Base-by-base conservation (phyloP, 306 rosid genomes). In the Cicer bijugum region DNA sequence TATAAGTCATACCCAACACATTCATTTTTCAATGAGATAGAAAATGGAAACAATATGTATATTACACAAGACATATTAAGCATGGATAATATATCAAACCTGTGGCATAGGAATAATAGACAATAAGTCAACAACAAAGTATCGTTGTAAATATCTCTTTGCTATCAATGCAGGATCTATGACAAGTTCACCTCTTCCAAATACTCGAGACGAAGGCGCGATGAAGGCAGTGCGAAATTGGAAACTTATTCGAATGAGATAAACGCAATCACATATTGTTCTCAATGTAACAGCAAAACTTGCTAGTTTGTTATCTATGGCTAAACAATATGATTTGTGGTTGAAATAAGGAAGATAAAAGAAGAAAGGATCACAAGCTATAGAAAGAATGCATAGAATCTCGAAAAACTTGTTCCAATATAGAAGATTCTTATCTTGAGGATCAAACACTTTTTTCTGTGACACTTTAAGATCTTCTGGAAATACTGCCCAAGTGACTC, bases 111-210 rank as follows among this genome's bases (percentile, higher is more conserved):
- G 98, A 9, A 94, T 76, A 66, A 94, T 82, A 62, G 97, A 83
- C 75, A 77, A 45, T 55, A 94, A 84, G 80, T 94, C 98, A 12
- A 92, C 62, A 6, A 89, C 3, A 84, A 91, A 94, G 76, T 88
- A 87, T 12, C 87, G 92, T 44, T 9, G 84, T 11, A 94, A 85
- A 77, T 94, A 94, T 66, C 96, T 83, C 78, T 47, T 76, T 6
- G 96, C 98, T 59, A 91, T 94, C 84, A 91, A 56, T 15, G 81
- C 47, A 71, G 97, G 88, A 81, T 91, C 96, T 35, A 89, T 94
- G 38, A 94, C 98, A 59, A 94, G 98, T 75, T 94, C 98, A 48
- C 98, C 98, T 82, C 98, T 79, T 38, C 98, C 98, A 20, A 94
- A 91, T 33, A 94, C 97, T 55, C 97, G 81, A 39, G 98, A 94